A percentile compares a stretch with the other conserved stretches of the same genome.
phyloP scores from a whole-genome alignment of 352 stramenopile species.

The Phytopythium ostracodes region DNA sequence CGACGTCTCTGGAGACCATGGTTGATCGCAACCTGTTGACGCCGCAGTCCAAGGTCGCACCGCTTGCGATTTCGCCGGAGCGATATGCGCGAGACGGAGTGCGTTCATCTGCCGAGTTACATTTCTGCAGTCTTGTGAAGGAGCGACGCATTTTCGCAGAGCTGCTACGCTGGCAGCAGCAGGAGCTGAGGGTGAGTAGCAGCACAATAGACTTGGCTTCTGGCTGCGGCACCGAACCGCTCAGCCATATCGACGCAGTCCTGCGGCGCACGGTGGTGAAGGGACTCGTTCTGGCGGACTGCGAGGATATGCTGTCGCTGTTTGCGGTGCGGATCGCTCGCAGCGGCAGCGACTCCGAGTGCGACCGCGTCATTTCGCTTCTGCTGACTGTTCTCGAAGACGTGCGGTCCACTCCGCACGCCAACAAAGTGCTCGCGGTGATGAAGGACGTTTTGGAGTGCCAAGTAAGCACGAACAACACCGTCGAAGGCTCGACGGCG shows the following conservation, averaged over 20 bases:
- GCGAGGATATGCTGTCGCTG: not conserved
- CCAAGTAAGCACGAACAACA: slow-evolving; percentile 9
- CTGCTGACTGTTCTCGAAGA: slow-evolving; percentile 64
- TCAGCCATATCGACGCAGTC: not conserved
- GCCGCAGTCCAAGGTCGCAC: not conserved
- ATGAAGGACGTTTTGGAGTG: slow-evolving; percentile 36
- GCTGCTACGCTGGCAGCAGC: not conserved
- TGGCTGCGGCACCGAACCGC: not conserved
- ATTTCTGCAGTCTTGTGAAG: not conserved
- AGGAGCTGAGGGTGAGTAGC: not conserved
- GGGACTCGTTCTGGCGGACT: not conserved
- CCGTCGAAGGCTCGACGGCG: not conserved
- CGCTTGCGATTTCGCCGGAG: no score
- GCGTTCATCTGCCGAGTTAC: not conserved
- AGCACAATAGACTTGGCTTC: not conserved
- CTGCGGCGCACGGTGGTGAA: slow-evolving; percentile 3
- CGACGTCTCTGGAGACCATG: slow-evolving; percentile 1
- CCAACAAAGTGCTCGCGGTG: slow-evolving; percentile 38
- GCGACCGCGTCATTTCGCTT: slow-evolving; percentile 44
- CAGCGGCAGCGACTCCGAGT: not conserved
- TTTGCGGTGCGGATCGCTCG: not conserved
- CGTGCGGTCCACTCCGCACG: slow-evolving; percentile 36
- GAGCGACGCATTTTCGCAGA: not conserved
- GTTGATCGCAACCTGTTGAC: not conserved
- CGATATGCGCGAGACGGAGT: not conserved